Evolutionary conservation across 345 rosid genomes (phyloP), one percentile per base, ranked within the genome.

Genomic region (Gossypioides kirkii): DNA sequence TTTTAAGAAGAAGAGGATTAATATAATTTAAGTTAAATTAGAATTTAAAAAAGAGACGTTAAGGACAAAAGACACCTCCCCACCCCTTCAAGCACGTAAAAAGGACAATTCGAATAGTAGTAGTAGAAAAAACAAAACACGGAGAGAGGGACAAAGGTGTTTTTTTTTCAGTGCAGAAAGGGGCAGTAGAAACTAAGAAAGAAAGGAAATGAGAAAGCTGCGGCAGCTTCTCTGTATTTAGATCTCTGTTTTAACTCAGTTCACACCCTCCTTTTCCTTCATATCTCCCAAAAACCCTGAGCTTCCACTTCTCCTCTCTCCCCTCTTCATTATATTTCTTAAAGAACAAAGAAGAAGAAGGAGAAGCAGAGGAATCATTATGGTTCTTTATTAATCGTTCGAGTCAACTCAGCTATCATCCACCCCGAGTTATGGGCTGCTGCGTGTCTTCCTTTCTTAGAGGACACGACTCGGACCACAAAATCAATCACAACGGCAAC

Each of bases 371-470:
- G 10, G 10, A 47, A 50, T 61, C 43, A 56, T 1, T 52, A 68
- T 68, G 77, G 42, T 72, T 61, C 10, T 14, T 28, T 41, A 10
- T n/a, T 67, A 25, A 25, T 63, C 43, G 41, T 23, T 70, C 61
- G 84, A 71, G 69, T 81, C 56, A 79, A 83, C 82, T 79, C 81
- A 70, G 16, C 58, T 71, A 81, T 79, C 81, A 67, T 16, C 58
- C 73, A 64, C 43, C 67, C 49, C n/a, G 72, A 62, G 82, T 77
- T 75, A 90, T 90, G 94, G 92, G 94, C 76, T 87, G 94, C 74
- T 87, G 90, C 77, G 76, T 70, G 73, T 89, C 94, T 52, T 71
- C 80, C 59, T 82, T 82, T 69, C 12, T 79, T 8, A 80, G 80
- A 77, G 79, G 75, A 12, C 77, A 69, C 38, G 69, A 72, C 75